Evolutionary conservation across 2,329 filamentous ascomycete genomes (phyloP).

Genomic region (Penicillium fuscoglaucum): DNA sequence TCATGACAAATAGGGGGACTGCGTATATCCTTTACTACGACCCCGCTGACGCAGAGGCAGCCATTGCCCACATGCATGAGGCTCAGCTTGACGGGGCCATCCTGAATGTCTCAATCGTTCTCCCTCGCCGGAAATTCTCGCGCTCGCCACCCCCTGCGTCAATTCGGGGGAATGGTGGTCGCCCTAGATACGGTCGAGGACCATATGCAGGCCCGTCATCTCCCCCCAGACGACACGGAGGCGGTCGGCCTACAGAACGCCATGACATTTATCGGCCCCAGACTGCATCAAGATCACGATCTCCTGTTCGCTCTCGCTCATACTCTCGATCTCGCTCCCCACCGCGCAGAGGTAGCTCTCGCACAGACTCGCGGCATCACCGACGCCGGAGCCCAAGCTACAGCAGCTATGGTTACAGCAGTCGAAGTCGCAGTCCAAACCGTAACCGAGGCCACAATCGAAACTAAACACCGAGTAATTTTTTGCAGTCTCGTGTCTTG

Average conservation of each 20-base stretch:
- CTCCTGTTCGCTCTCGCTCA: slow-evolving; percentile 40
- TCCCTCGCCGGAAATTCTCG: slow-evolving; percentile 80
- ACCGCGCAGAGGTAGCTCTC: slow-evolving; percentile 36
- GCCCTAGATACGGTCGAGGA: slow-evolving; percentile 39
- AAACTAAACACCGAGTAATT: slow-evolving; percentile 7
- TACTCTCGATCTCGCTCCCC: slow-evolving; percentile 47
- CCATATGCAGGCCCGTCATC: slow-evolving; percentile 28
- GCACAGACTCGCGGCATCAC: slow-evolving; percentile 38
- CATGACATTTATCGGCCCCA: slow-evolving; percentile 61
- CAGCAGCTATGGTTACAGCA: slow-evolving; percentile 62
- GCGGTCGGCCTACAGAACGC: slow-evolving; percentile 48
- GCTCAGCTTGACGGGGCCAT: slow-evolving; percentile 83
- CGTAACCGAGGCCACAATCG: slow-evolving; percentile 49
- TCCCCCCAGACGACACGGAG: slow-evolving; percentile 43
- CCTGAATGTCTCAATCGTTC: slow-evolving; percentile 84
- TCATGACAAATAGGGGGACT: slow-evolving; percentile 85
- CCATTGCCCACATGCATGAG: slow-evolving; percentile 97
- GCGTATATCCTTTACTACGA: slow-evolving; percentile 86
- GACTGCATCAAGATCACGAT: slow-evolving; percentile 53
- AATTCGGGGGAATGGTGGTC: slow-evolving; percentile 60
- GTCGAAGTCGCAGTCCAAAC: slow-evolving; percentile 50
- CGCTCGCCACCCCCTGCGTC: slow-evolving; percentile 72
- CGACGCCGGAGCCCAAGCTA: slow-evolving; percentile 63
- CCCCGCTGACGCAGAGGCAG: slow-evolving; percentile 76
- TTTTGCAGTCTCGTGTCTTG: not conserved